Percentiles rank a stretch among this genome's conserved stretches.
Evolutionary conservation across 345 rosid genomes (phyloP).

Genomic region (Erucastrum elatum): DNA sequence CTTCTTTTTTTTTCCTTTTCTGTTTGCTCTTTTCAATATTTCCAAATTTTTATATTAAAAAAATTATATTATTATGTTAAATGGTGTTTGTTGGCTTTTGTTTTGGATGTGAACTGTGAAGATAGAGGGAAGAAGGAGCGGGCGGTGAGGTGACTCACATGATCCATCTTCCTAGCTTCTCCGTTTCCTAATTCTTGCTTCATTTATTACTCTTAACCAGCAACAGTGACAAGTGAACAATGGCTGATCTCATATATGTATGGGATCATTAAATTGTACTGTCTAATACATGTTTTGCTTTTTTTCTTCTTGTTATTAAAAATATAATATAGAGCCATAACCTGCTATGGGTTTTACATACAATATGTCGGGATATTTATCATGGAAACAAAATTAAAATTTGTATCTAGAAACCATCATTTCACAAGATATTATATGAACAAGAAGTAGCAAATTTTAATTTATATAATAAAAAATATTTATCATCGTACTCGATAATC

Average conservation of each 20-base stretch:
- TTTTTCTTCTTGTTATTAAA: background rate
- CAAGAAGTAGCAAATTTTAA: background rate
- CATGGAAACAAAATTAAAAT: background rate
- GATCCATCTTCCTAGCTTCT: conserved; percentile 26
- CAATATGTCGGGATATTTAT: background rate
- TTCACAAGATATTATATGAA: background rate
- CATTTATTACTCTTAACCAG: conserved; percentile 18
- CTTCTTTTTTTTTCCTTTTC: background rate
- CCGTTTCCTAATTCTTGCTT: conserved; percentile 22
- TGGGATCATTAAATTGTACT: conserved; percentile 15
- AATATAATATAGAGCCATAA: background rate
- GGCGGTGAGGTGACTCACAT: conserved; percentile 30
- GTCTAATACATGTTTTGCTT: conserved; percentile 36
- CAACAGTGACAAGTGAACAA: conserved; percentile 26
- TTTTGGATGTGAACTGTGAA: conserved; percentile 26
- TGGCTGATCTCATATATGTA: conserved; percentile 3
- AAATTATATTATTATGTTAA: background rate
- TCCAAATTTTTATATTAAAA: background rate
- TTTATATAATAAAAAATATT: background rate
- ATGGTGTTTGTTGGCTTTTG: conserved; percentile 25
- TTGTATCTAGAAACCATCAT: background rate
- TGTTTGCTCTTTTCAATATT: background rate
- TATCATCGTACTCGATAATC: background rate
- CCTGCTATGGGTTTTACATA: background rate
- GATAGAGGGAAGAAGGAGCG: conserved; percentile 1